Evolutionary conservation across 139 green algal genomes (phyloP).

Genomic region (Closterium sp.): DNA sequence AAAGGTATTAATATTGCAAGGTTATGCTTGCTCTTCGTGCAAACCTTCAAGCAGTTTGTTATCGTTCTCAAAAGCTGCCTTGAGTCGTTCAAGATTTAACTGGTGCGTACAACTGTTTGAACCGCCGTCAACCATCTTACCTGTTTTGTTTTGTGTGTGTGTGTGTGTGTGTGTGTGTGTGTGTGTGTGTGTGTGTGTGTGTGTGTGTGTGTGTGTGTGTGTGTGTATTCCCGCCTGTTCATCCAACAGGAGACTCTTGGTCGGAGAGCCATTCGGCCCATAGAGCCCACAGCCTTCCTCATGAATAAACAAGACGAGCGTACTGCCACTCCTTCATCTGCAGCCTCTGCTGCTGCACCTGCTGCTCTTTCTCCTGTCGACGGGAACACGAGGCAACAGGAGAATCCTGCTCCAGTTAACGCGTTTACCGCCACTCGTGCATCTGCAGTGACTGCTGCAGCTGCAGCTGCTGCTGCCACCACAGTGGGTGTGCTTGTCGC

Average conservation of each 20-base stretch:
- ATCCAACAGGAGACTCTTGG: not conserved
- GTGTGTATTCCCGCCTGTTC: too few species aligned
- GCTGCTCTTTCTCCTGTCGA: not conserved
- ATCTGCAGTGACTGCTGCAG: not conserved
- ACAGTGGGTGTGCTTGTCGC: not conserved
- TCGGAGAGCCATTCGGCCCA: not conserved
- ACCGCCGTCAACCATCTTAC: too few species aligned
- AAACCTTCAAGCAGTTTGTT: too few species aligned
- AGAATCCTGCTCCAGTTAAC: not conserved
- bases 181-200: too few species aligned
- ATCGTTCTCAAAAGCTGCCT: too few species aligned
- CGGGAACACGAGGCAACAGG: not conserved
- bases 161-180: too few species aligned
- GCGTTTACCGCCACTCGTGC: not conserved
- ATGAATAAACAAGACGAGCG: not conserved
- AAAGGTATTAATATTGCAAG: too few species aligned
- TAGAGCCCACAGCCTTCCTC: not conserved
- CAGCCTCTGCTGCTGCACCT: not conserved
- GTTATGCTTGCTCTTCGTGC: too few species aligned
- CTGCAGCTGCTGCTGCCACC: not conserved
- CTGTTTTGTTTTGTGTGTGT: too few species aligned
- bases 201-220: too few species aligned
- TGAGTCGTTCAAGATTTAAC: too few species aligned
- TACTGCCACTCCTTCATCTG: not conserved
- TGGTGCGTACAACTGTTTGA: too few species aligned